A percentile compares a stretch with the other conserved stretches of the same genome.
These are phyloP conservation scores for Dendrocalamus latiflorus DNA, from an alignment of 202 grass and related monocot species.

Conservation along the genomic window DNA sequence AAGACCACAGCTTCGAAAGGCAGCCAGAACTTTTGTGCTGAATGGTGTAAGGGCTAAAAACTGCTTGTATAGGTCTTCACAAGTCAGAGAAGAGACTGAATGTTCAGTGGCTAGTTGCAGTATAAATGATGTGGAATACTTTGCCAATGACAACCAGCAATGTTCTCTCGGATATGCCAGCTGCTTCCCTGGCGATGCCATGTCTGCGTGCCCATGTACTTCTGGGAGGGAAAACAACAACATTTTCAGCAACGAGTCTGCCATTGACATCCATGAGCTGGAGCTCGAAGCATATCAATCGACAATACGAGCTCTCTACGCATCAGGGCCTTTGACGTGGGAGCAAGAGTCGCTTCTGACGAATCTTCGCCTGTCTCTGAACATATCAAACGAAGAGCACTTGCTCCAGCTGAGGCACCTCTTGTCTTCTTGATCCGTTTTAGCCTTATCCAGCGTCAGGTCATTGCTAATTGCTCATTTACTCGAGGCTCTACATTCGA, in stretches of 20 bases:
- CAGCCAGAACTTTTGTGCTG: not conserved
- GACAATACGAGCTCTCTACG: constrained; percentile 71
- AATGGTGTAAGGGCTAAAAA: not conserved
- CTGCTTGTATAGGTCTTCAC: not conserved
- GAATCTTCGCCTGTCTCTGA: constrained; percentile 85
- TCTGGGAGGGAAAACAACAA: not conserved
- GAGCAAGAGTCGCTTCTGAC: constrained; percentile 90
- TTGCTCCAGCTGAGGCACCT: too few relatives aligned
- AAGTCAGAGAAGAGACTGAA: constrained; percentile 39
- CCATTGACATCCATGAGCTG: constrained; percentile 47
- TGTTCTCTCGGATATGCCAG: not conserved
- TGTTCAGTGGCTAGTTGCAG: constrained; percentile 79
- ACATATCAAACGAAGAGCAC: constrained; percentile 90
- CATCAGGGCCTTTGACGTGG: constrained; percentile 76
- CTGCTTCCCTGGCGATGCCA: constrained; percentile 37
- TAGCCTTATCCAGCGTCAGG: not conserved
- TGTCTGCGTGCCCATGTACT: constrained; percentile 38
- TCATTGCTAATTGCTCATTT: not conserved
- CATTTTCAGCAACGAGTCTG: not conserved
- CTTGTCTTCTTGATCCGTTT: constrained; percentile 38
- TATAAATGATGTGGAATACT: constrained; percentile 6
- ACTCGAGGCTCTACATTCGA: not conserved
- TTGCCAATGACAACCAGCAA: not conserved
- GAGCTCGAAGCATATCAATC: constrained; percentile 73
- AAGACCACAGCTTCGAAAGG: not conserved